Conservation (phyloP, 495 filamentous ascomycete genomes). For the Xylaria cubensis region DNA sequence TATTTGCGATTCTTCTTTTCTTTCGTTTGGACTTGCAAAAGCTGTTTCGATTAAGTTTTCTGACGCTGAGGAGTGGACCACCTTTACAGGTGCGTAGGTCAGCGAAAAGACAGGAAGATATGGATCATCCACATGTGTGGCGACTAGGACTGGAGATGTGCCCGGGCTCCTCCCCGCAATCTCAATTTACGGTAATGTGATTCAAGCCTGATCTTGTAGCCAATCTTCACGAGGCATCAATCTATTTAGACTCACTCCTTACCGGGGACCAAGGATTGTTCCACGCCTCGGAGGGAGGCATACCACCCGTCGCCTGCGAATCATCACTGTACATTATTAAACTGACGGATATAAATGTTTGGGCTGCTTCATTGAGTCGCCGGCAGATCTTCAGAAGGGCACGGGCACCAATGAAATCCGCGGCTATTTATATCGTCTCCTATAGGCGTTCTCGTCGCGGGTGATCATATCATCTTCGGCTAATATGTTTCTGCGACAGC, state of each 20-base stretch:
- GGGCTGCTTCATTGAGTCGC: constrained; percentile 30
- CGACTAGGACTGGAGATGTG: background rate
- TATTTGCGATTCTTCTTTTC: constrained; percentile 35
- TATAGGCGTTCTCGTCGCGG: constrained; percentile 23
- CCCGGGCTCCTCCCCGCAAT: background rate
- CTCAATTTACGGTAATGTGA: constrained; percentile 20
- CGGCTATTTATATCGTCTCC: constrained; percentile 37
- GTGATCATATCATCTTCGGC: constrained; percentile 35
- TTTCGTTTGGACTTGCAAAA: constrained; percentile 16
- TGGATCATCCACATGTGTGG: constrained; percentile 10
- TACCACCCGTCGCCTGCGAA: constrained; percentile 34
- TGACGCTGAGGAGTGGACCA: constrained; percentile 18
- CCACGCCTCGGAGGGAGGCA: constrained; percentile 38
- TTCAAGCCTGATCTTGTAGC: constrained; percentile 34
- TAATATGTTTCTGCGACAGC: constrained; percentile 36
- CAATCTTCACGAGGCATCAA: constrained; percentile 27
- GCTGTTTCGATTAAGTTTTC: constrained; percentile 26
- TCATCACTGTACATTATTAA: constrained; percentile 24
- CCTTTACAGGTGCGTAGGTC: constrained; percentile 15
- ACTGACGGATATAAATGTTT: constrained; percentile 28
- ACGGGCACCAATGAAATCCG: constrained; percentile 35
- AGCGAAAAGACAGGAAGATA: constrained; percentile 4
- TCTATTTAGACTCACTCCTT: constrained; percentile 34
- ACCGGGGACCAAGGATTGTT: constrained; percentile 16
- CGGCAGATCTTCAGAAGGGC: constrained; percentile 42